A percentile compares a stretch with the other conserved stretches of the same genome.
phyloP scores from a whole-genome alignment of 169 alveolate species.

The Plasmodium malariae region DNA sequence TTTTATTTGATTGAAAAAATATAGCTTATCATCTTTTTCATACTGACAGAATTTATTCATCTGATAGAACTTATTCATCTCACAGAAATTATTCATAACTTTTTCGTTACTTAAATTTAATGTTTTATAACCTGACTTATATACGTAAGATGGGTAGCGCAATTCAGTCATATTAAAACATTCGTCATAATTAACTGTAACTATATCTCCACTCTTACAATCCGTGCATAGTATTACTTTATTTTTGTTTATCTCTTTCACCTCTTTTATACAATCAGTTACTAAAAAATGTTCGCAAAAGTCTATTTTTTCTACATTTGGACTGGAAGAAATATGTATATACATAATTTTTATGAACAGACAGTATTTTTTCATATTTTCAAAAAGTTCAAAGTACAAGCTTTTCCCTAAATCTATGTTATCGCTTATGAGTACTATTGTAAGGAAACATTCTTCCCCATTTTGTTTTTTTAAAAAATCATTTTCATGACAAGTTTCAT shows the following conservation, averaged over 20 bases:
- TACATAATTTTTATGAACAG: neutral
- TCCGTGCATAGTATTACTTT: conserved; percentile 15
- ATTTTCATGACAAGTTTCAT: neutral
- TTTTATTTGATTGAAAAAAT: conserved; percentile 47
- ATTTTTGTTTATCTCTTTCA: conserved; percentile 6
- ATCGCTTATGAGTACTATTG: conserved; percentile 10
- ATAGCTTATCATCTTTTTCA: conserved; percentile 19
- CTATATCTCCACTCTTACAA: conserved; percentile 2
- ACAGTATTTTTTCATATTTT: conserved; percentile 3
- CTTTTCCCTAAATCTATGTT: conserved; percentile 11
- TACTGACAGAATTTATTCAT: conserved; percentile 33
- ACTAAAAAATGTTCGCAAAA: conserved; percentile 30
- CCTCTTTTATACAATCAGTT: neutral
- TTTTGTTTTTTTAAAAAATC: neutral
- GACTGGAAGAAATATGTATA: neutral
- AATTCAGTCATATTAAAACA: conserved; percentile 43
- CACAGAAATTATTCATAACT: too few species aligned
- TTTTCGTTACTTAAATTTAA: too few species aligned
- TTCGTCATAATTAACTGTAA: conserved; percentile 25
- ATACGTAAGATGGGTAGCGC: conserved; percentile 49
- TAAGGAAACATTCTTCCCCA: neutral
- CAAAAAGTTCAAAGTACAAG: conserved; percentile 6
- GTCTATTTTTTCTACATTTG: neutral
- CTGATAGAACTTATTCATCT: neutral
- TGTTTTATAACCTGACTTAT: neutral